Conservation (phyloP, 495 filamentous ascomycete genomes). For the Podospora anserina region DNA sequence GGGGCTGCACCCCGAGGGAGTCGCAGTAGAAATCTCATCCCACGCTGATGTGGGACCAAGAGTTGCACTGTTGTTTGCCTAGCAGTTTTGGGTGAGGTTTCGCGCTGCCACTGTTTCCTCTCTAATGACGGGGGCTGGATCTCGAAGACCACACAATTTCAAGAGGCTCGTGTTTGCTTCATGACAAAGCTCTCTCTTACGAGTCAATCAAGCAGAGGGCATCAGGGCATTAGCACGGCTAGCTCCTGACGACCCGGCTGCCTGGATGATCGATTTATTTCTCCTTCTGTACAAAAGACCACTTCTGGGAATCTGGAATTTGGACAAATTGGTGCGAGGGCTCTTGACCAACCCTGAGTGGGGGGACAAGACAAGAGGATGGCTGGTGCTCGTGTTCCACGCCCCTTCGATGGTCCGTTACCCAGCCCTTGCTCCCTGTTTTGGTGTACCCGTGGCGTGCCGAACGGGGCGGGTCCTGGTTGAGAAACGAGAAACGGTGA, state of each 20-base stretch:
- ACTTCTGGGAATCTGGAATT: neutral
- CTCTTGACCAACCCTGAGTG: neutral
- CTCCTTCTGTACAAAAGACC: neutral
- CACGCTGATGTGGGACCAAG: neutral
- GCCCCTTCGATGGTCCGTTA: constrained; percentile 8
- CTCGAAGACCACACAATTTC: neutral
- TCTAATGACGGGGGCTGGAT: neutral
- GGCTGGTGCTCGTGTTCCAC: constrained; percentile 8
- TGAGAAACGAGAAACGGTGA: neutral
- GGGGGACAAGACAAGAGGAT: neutral
- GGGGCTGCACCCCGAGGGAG: neutral
- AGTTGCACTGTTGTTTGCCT: neutral
- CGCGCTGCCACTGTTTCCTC: neutral
- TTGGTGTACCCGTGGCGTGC: constrained; percentile 14
- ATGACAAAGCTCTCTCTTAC: neutral
- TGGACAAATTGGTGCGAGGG: neutral
- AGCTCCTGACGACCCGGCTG: neutral
- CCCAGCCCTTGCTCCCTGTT: constrained; percentile 13
- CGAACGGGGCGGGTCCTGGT: constrained; percentile 3
- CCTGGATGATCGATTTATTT: neutral
- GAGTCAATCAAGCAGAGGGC: neutral
- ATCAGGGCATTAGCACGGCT: neutral
- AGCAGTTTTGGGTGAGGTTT: neutral
- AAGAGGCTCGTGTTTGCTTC: neutral
- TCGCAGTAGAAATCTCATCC: neutral